These are phyloP conservation scores for Hypsizygus ulmarius DNA, from an alignment of 1,284 basidiomycete species.

Conservation along the genomic window DNA sequence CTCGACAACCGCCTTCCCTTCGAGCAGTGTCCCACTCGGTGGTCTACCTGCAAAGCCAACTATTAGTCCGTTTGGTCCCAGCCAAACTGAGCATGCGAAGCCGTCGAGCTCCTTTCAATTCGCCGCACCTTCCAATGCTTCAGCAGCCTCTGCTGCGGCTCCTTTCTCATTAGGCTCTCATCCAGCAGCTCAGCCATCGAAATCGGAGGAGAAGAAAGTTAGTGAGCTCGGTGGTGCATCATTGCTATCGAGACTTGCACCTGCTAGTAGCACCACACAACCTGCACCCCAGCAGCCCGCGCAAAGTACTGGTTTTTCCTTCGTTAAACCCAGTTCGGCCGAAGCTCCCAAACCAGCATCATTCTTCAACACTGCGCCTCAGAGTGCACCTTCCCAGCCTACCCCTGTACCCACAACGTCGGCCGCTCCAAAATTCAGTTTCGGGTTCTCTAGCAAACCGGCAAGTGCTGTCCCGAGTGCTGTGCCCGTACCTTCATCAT, in stretches of 20 bases:
- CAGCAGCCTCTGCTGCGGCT: not conserved
- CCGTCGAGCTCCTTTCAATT: constrained; percentile 15
- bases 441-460: not conserved
- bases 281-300: constrained; percentile 18
- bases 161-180: constrained; percentile 4
- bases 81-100: constrained; percentile 9
- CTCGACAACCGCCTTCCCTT: constrained; percentile 3
- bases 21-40: not conserved
- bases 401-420: constrained; percentile 5
- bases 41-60: constrained; percentile 9
- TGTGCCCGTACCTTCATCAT: not conserved
- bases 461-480: not conserved
- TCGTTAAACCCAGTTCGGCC: constrained; percentile 20
- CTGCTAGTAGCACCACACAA: constrained; percentile 1
- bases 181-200: constrained; percentile 4
- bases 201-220: constrained; percentile 8
- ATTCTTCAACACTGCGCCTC: constrained; percentile 4
- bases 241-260: constrained; percentile 15
- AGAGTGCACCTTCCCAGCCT: constrained; percentile 1
- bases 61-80: constrained; percentile 7
- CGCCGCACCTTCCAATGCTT: constrained; percentile 6
- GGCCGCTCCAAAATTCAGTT: constrained; percentile 9
- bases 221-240: constrained; percentile 3
- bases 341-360: constrained; percentile 19
- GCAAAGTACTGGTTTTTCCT: constrained; percentile 19